These are phyloP conservation scores for Lineolata rhizophorae DNA, from an alignment of 495 filamentous ascomycete genomes.

Conservation along the genomic window DNA sequence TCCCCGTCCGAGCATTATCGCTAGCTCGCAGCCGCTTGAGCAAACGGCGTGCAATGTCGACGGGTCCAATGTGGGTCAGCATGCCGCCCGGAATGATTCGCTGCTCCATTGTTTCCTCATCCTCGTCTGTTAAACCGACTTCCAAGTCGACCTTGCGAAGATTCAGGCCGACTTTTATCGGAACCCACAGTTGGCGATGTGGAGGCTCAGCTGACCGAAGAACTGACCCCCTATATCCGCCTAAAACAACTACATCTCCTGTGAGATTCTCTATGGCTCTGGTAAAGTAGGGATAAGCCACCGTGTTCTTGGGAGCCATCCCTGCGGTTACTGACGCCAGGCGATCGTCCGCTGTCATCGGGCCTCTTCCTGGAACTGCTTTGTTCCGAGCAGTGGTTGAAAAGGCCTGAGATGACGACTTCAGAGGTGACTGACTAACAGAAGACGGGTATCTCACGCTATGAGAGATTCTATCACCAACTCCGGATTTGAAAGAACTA, in stretches of 20 bases:
- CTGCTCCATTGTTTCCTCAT: constrained; percentile 70
- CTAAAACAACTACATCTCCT: constrained; percentile 74
- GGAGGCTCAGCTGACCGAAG: constrained; percentile 67
- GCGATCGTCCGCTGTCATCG: not conserved
- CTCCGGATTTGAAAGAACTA: not conserved
- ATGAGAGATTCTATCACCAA: not conserved
- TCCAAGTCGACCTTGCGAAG: constrained; percentile 83
- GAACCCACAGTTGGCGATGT: constrained; percentile 73
- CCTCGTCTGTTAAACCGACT: constrained; percentile 61
- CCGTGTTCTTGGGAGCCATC: constrained; percentile 12
- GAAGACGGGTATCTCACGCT: too few relatives aligned
- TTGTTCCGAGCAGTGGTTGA: not conserved
- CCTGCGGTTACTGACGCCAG: too few relatives aligned
- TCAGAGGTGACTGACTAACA: not conserved
- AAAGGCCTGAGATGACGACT: not conserved
- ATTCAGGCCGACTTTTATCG: constrained; percentile 83
- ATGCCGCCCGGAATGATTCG: constrained; percentile 66
- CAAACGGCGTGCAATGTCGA: constrained; percentile 68
- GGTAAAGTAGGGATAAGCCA: constrained; percentile 30
- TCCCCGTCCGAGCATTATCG: constrained; percentile 46
- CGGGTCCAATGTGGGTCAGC: constrained; percentile 72
- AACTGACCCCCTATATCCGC: constrained; percentile 78
- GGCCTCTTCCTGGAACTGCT: too few relatives aligned
- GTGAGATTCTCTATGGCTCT: constrained; percentile 45
- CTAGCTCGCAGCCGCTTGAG: constrained; percentile 57